phyloP scores from a whole-genome alignment of 225 moss, liverwort and hornwort genomes.

The Physcomitrium patens region DNA sequence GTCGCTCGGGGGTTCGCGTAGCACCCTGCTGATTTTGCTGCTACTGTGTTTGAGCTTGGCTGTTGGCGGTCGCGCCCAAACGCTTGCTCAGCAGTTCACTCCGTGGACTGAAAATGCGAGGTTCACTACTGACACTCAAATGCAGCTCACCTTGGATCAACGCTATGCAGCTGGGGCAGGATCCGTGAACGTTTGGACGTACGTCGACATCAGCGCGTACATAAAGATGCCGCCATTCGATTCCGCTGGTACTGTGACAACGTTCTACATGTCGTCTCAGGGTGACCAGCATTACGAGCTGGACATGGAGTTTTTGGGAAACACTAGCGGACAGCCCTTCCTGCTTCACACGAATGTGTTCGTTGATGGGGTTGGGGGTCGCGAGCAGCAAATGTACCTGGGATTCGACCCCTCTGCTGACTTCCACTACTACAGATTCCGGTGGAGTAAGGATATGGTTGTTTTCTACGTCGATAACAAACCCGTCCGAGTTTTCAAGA shows the following conservation, averaged over 20 bases:
- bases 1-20: neutral
- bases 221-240: constrained; percentile 51
- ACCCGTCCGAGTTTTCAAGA: constrained; percentile 71
- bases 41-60: constrained; percentile 16
- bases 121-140: neutral
- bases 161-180: constrained; percentile 50
- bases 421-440: constrained; percentile 57
- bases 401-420: constrained; percentile 56
- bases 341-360: constrained; percentile 67
- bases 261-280: constrained; percentile 53
- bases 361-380: constrained; percentile 51
- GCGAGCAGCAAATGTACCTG: constrained; percentile 57
- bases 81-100: constrained; percentile 17
- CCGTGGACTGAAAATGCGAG: constrained; percentile 44
- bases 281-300: constrained; percentile 47
- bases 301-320: constrained; percentile 71
- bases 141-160: constrained; percentile 33
- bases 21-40: neutral
- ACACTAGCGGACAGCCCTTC: constrained; percentile 42
- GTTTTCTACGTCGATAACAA: constrained; percentile 76
- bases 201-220: constrained; percentile 45
- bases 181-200: constrained; percentile 45
- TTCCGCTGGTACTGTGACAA: constrained; percentile 61
- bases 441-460: constrained; percentile 50
- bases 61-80: neutral